Base-by-base conservation (phyloP, 1,284 basidiomycete species). In the Ceratobasidium sp. region DNA sequence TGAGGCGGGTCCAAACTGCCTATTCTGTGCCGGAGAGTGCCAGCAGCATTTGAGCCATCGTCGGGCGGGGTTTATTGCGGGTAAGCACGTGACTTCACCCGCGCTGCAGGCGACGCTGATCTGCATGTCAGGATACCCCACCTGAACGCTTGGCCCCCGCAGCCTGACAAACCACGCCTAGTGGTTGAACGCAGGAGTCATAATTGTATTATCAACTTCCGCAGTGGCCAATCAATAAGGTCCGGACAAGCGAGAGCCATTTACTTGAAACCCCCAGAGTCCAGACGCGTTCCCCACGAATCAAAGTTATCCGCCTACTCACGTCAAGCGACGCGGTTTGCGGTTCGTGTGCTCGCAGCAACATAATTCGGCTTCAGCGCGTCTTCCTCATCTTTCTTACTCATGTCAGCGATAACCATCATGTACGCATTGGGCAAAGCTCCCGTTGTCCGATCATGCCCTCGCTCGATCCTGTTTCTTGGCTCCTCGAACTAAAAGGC, bases 171-270 rank as follows among this genome's bases (percentile, higher is more conserved):
- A 32, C 59, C 43, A 8, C 26, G 30, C 16, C 11, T 38, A 38
- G 35, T 11, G 35, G 35, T 38, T 38, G 35, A 38, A 11, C 35
- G 35, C 35, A 38, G 35, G 35, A 38, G 4, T 4, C 11, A 11
- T 11, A 38, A 38, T 5, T 11, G 11, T 38, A 38, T 38, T 11
- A 11, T 38, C 35, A 38, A 38, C 11, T 38, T 38, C 59, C 59
- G 28, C 59, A 62, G 38, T 38, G 35, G 35, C 4, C 35, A 11
- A 26, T 43, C 43, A 62, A 18, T 28, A 62, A 62, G 59, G 44
- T 62, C 59, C 59, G 59, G 30, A 26, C 58, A 59, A 59, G 58
- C 58, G 58, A 59, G 58, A 59, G 38, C 58, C 58, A 59, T 59
- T 44, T 44, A 43, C 26, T 11, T 44, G 41, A 59, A 44, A 43